Conservation (phyloP, 805 yeast species). For the Wickerhamiella hasegawae region DNA sequence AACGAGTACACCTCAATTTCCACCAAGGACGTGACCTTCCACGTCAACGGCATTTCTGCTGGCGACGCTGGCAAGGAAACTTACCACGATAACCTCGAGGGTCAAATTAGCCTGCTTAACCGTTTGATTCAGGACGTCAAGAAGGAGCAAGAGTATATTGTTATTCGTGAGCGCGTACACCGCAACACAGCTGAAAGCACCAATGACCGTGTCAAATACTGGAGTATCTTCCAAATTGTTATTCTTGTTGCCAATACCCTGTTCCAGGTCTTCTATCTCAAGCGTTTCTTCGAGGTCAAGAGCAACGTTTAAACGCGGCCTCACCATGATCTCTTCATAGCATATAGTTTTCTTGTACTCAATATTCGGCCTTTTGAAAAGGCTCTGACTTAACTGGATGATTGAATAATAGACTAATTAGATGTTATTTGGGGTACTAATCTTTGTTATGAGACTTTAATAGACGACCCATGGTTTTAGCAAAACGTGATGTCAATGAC, state of each 20-base stretch:
- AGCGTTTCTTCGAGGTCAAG: conserved; percentile 90
- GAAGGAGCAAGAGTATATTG: conserved; percentile 80
- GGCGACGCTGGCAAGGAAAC: conserved; percentile 49
- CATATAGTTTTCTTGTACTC: background rate
- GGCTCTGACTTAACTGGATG: too few relatives aligned
- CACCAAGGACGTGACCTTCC: conserved; percentile 86
- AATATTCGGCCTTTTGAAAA: background rate
- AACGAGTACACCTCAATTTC: conserved; percentile 59
- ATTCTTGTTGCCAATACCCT: conserved; percentile 77
- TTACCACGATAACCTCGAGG: conserved; percentile 68
- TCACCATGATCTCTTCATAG: background rate
- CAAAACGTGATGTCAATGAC: too few relatives aligned
- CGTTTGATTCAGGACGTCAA: conserved; percentile 72
- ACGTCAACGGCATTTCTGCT: conserved; percentile 83
- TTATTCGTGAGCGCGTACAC: conserved; percentile 91
- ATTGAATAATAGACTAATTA: too few relatives aligned
- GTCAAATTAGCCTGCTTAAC: conserved; percentile 59
- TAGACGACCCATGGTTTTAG: too few relatives aligned
- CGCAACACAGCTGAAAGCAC: conserved; percentile 98
- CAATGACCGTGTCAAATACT: conserved; percentile 91
- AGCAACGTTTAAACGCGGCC: conserved; percentile 47
- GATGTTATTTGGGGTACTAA: background rate
- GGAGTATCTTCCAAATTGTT: conserved; percentile 83
- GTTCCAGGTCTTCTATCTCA: conserved; percentile 87
- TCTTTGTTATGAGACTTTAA: too few relatives aligned